Base-by-base conservation (phyloP, 1,139 yeast genomes). In the Starmera stellimalicola region DNA sequence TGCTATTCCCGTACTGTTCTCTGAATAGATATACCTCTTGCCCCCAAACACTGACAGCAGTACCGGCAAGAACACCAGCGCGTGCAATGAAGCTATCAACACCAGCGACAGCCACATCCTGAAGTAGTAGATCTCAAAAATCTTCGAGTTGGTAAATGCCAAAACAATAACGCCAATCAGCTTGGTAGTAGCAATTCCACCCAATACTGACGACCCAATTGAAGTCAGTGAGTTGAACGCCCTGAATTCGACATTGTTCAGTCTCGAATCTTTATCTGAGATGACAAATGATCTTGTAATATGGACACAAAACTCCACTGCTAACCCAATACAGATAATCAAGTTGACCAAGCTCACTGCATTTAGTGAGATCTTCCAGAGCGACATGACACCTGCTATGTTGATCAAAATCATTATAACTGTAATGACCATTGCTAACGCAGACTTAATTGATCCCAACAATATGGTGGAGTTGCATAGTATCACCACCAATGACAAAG, bases 61-160 rank as follows among this genome's bases (percentile, higher is more conserved):
- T 4, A 84, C 73, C 0, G 98, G 98, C 33, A 88, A 62, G 37
- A 88, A 72, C 27, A 82, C 67, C 35, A 91, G 65, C 2, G 94
- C 73, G 52, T 88, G 96, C 1, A 79, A 44, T 0, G 88, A 77
- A 2, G 95, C 94, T 34, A 83, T 64, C 3, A 79, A 44, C 8
- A 91, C 80, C 42, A 91, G 64, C 1, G 85, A 65, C n/a, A 83
- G 62, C 97, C 97, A 91, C 96, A 91, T 87, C 40, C 95, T 61
- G 65, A 91, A 91, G 53, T 91, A 91, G 55, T 84, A 91, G 1
- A 91, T 73, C 43, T 87, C 94, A 54, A 88, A 91, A 24, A 91
- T 88, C 56, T 81, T 77, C 22, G 94, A 82, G 39, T 72, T 63
- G 0, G 97, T 84, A 52, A 87, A 87, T 6, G 94, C 94, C 30